A percentile compares a stretch with the other conserved stretches of the same genome.
phyloP scores from a whole-genome alignment of 2,329 filamentous ascomycete genomes.

The Botryotinia narcissicola region DNA sequence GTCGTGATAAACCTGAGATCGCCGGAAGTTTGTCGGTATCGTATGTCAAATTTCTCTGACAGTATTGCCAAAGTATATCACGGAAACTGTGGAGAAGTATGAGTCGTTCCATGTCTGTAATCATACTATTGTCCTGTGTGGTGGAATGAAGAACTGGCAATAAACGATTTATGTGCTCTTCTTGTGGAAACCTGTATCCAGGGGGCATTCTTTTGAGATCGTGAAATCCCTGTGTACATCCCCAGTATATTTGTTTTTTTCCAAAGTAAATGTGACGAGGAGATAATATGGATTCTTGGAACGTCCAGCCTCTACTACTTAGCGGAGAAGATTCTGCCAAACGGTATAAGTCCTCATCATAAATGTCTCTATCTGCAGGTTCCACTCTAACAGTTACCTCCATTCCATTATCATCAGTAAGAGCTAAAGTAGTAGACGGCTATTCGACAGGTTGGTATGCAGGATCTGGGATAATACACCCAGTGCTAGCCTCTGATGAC shows the following conservation, averaged over 20 bases:
- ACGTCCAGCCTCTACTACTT: not conserved
- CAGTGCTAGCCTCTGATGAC: not conserved
- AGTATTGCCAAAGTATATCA: not conserved
- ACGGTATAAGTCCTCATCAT: not conserved
- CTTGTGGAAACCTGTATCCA: not conserved
- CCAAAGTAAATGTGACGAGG: not conserved
- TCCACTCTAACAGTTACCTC: not conserved
- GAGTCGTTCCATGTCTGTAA: not conserved
- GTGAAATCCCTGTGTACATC: not conserved
- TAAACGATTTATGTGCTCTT: not conserved
- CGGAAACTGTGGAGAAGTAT: not conserved
- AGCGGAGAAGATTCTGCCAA: not conserved
- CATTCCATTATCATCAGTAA: not conserved
- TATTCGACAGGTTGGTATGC: not conserved
- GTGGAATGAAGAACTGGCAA: not conserved
- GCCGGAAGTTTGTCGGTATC: not conserved
- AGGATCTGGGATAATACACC: not conserved
- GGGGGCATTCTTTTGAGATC: not conserved
- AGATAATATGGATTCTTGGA: not conserved
- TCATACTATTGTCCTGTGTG: not conserved
- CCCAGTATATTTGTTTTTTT: not conserved
- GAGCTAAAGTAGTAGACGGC: not conserved
- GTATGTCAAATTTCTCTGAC: not conserved
- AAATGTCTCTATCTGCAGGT: not conserved
- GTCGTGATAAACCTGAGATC: not conserved